A percentile compares a stretch with the other conserved stretches of the same genome.
These are phyloP conservation scores for Heteromeles arbutifolia DNA, from an alignment of 306 rosid genomes.

Conservation along the genomic window DNA sequence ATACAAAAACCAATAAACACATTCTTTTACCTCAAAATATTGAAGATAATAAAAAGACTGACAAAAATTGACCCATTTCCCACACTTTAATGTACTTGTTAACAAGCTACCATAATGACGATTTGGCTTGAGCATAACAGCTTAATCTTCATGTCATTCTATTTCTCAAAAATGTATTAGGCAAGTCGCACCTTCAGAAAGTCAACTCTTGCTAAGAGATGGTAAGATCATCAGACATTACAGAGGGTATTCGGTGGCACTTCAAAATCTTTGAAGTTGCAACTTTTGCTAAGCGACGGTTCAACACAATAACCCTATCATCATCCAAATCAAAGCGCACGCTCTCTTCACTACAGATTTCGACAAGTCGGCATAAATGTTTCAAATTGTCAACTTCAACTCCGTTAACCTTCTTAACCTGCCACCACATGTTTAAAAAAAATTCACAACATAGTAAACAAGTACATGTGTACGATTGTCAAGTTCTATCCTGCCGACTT, in stretches of 20 bases:
- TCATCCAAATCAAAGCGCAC: conserved; percentile 85
- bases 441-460: background rate
- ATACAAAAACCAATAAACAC: background rate
- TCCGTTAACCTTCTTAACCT: conserved; percentile 82
- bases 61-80: background rate
- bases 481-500: background rate
- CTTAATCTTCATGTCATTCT: background rate
- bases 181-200: conserved; percentile 12
- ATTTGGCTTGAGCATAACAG: background rate
- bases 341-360: conserved; percentile 43
- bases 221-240: conserved; percentile 56
- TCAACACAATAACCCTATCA: conserved; percentile 71
- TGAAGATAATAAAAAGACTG: background rate
- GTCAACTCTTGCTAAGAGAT: conserved; percentile 14
- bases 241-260: conserved; percentile 76
- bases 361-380: conserved; percentile 71
- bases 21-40: no score
- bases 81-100: background rate
- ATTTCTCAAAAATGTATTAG: background rate
- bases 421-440: conserved; percentile 15
- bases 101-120: background rate
- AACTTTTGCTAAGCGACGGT: conserved; percentile 47
- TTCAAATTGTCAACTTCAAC: conserved; percentile 58
- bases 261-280: conserved; percentile 65
- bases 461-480: background rate